Base-by-base conservation (phyloP, 495 filamentous ascomycete species). In the Xylaria flabelliformis region DNA sequence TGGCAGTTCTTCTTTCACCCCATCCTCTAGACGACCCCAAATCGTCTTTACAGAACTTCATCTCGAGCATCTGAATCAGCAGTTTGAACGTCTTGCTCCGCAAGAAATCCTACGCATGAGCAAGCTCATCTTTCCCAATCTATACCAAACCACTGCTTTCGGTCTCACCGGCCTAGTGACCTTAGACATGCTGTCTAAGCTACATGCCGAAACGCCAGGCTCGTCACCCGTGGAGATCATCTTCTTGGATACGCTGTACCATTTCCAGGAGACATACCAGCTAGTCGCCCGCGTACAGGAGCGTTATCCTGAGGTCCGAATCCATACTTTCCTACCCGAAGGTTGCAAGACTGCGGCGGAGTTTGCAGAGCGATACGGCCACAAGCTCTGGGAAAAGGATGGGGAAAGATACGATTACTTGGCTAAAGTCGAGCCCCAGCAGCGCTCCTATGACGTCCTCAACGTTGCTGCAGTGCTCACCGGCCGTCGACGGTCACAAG, bases 121-220 rank as follows among this genome's bases (percentile, higher is more conserved):
- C 86, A 90, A 94, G 78, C 91, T 92, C 68, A 91, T 94, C 69
- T 90, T 98, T 75, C 95, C 95, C 68, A 88, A 90, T 75, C 91
- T 98, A 15, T 97, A 90, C 85, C 95, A 98, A 83, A 94, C 94
- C 58, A 97, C 95, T 21, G 94, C 95, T 44, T 97, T 98, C 75
- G 95, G 95, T 55, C 84, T 97, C 55, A 95, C 94, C 5, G 95
- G 95, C 64, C 91, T 98, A 36, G 95, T 92, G 59, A 97, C 94
- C 64, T 79, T 97, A 74, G 95, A 98, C 80, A 97, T 98, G 89
- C 87, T 97, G 48, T 94, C 94, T 72, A 94, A 95, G 79, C 83
- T 97, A 75, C 88, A 93, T 67, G 82, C 88, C n/a, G 90, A 91
- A 64, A 86, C 87, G 8, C 87, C 90, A 26, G 85, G 86, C 68